A percentile compares a stretch with the other conserved stretches of the same genome.
These are phyloP conservation scores for Psidium guajava DNA, from an alignment of 345 rosid genomes.

Conservation along the genomic window DNA sequence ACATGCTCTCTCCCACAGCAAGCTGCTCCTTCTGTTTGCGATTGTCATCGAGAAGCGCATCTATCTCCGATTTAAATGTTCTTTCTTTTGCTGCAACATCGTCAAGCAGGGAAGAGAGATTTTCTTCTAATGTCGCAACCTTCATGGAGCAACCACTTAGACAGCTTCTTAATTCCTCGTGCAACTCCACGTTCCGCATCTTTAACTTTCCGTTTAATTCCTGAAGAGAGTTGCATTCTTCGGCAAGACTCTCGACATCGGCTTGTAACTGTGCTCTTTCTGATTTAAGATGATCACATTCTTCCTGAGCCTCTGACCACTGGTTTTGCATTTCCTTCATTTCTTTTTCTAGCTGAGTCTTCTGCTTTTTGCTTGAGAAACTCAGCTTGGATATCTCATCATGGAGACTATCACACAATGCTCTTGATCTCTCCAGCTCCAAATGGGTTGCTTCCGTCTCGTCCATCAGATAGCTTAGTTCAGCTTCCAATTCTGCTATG, in stretches of 20 bases:
- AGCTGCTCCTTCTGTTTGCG: constrained; percentile 20
- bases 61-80: constrained; percentile 21
- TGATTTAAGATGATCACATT: constrained; percentile 13
- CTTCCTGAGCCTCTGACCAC: constrained; percentile 17
- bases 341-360: constrained; percentile 4
- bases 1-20: constrained; percentile 9
- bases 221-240: constrained; percentile 20
- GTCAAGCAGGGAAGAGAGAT: constrained; percentile 24
- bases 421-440: constrained; percentile 17
- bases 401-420: constrained; percentile 8
- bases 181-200: constrained; percentile 21
- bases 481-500: constrained; percentile 11
- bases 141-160: constrained; percentile 17
- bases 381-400: constrained; percentile 21
- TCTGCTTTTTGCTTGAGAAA: constrained; percentile 12
- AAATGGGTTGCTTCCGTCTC: constrained; percentile 14
- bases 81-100: constrained; percentile 24
- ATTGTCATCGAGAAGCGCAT: constrained; percentile 21
- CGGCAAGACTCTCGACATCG: constrained; percentile 9
- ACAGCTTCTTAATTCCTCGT: constrained; percentile 7
- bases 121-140: constrained; percentile 22
- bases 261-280: constrained; percentile 7
- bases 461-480: constrained; percentile 14
- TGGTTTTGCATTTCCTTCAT: constrained; percentile 10
- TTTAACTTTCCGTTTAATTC: constrained; percentile 19